Base-by-base conservation (phyloP, 805 yeast genomes). In the Wickerhamomyces hampshirensis region DNA sequence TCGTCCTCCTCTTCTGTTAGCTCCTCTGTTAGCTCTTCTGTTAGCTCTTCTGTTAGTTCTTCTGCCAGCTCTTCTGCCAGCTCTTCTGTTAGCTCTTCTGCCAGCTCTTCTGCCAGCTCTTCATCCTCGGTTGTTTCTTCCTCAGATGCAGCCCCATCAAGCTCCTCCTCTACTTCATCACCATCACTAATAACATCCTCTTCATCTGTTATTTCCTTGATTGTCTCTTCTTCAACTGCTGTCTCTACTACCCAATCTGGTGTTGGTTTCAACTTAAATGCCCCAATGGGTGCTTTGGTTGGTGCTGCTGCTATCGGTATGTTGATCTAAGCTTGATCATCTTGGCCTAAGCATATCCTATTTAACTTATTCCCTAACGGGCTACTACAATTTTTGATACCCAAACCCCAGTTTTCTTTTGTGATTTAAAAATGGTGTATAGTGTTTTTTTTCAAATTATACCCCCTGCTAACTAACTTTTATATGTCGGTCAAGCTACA, bases 241-340 rank as follows among this genome's bases (percentile, higher is more conserved):
- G 27, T 53, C 23, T 35, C 58, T 23, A 28, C 58, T 21, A 30
- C 53, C 7, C 43, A 53, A 31, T 44, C 47, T 16, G 50, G 43
- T 42, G 59, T 51, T 18, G 65, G 59, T 37, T 44, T 50, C 29
- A 50, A 58, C 18, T 38, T 65, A 36, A 65, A 63, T 31, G 68
- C 68, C 23, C 62, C 65, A 42, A 43, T 63, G 12, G 60, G 60
- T 39, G 71, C 69, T 34, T 50, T 67, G 17, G 55, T 61, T 26
- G 73, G 65, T 50, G 68, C 61, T 45, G 66, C 43, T 34, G 47
- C 42, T 14, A 12, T 50, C 32, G 56, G 50, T 23, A 34, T 53
- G 19, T 28, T 53, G 29, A 33, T 48, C 33, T 50, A 44, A 36
- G 9, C n/a, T n/a, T n/a, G n/a, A n/a, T n/a, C n/a, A n/a, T n/a